Evolutionary conservation across 352 stramenopile species (phyloP).

Genomic region (Pythium apleroticum): DNA sequence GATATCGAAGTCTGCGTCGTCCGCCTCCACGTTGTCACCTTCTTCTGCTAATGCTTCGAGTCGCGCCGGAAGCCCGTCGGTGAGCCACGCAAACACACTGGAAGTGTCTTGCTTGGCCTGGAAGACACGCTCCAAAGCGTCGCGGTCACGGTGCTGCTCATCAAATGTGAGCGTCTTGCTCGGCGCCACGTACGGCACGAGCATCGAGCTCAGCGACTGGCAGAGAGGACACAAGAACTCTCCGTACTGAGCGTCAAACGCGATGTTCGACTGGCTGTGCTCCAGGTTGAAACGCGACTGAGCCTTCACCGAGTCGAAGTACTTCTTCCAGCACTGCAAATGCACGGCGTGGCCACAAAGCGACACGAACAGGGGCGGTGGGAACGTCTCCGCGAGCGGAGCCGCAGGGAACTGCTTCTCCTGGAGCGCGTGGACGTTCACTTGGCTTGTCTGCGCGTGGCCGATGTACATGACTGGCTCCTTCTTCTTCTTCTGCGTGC

Average conservation of each 20-base stretch:
- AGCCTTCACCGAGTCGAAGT: slow-evolving; percentile 83
- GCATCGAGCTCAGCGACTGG: slow-evolving; percentile 89
- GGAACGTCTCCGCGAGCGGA: slow-evolving; percentile 38
- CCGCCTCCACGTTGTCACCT: slow-evolving; percentile 36
- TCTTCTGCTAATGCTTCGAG: slow-evolving; percentile 40
- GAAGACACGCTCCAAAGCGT: slow-evolving; percentile 74
- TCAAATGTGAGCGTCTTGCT: slow-evolving; percentile 52
- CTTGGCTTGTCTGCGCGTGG: slow-evolving; percentile 69
- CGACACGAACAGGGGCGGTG: slow-evolving; percentile 68
- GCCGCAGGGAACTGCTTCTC: slow-evolving; percentile 41
- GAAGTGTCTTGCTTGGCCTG: slow-evolving; percentile 70
- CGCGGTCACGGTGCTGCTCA: slow-evolving; percentile 54
- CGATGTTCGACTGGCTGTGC: slow-evolving; percentile 76
- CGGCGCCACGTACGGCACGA: slow-evolving; percentile 78
- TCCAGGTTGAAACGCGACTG: slow-evolving; percentile 71
- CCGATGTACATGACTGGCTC: slow-evolving; percentile 88
- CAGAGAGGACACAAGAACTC: slow-evolving; percentile 92
- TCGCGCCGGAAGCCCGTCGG: slow-evolving; percentile 43
- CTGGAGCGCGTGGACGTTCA: slow-evolving; percentile 50
- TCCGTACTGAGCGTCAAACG: slow-evolving; percentile 80
- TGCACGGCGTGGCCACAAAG: slow-evolving; percentile 91
- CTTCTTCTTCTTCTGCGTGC: slow-evolving; percentile 79
- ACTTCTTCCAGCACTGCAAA: slow-evolving; percentile 86
- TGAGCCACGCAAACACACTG: slow-evolving; percentile 63
- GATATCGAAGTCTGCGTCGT: slow-evolving; percentile 33